Evolutionary conservation across 805 yeast species (phyloP), one percentile per base, ranked within the genome.

Genomic region (Zygoascus ofunaensis): DNA sequence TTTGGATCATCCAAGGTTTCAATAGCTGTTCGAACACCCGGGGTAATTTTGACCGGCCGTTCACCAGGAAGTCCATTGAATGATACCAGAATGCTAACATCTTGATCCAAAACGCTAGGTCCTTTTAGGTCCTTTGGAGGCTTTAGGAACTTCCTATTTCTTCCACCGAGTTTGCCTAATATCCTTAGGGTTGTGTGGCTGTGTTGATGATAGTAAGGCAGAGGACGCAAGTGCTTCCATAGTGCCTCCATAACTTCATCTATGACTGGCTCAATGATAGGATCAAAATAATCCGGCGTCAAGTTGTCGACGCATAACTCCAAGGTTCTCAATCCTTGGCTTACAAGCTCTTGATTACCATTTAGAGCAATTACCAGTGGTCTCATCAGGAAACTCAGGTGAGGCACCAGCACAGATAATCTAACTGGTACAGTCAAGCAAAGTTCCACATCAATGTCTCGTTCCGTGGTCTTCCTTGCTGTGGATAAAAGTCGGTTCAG

Each of bases 381-480:
- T 46, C 85, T 75, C 79, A 94, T 89, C 55, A 92, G 66, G 57
- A 82, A 85, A 53, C 82, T 83, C 53, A 92, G 66, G 57, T 89
- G 95, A 1, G 98, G 97, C 1, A 94, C 97, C 52, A 92, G 68
- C 0, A 90, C 95, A 47, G 95, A 86, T 22, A 92, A 68, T 47
- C 98, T 71, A 1, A 92, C 98, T 0, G 99, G 99, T 4, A 92
- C 97, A 0, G 96, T 89, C 48, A 92, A 70, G 57, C 98, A 92
- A 40, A 92, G 69, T 58, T 92, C 98, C 40, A 92, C 97, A 57
- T 89, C 92, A 2, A 92, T 77, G 58, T 92, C 97, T 43, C 95
- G 74, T 58, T 92, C 97, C 52, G 84, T 90, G 0, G 95, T 87
- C 35, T 87, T 71, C 43, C 94, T 72, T 2, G 97, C 87, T 20